These are phyloP conservation scores for Saturnispora diversa DNA, from an alignment of 805 yeast genomes.

Conservation along the genomic window DNA sequence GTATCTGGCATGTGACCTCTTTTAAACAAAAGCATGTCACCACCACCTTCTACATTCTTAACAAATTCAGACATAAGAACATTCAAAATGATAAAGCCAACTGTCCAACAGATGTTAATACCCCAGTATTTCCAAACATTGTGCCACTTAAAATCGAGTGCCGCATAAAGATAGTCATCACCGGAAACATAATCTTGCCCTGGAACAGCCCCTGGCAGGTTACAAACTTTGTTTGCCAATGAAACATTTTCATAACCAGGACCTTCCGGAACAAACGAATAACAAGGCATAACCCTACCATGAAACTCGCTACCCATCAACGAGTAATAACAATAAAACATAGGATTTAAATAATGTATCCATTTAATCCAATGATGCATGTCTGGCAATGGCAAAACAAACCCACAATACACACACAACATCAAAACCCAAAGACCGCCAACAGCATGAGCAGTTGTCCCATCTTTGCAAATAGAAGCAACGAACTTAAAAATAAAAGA, in stretches of 20 bases:
- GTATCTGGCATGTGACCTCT: constrained; percentile 33
- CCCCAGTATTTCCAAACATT: constrained; percentile 44
- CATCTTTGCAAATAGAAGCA: constrained; percentile 44
- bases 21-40: constrained; percentile 35
- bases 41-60: constrained; percentile 27
- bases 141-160: constrained; percentile 31
- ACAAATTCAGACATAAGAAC: constrained; percentile 28
- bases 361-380: constrained; percentile 58
- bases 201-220: constrained; percentile 39
- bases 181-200: constrained; percentile 26
- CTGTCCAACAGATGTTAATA: constrained; percentile 40
- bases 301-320: constrained; percentile 51
- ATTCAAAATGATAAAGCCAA: constrained; percentile 31
- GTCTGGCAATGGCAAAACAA: constrained; percentile 32
- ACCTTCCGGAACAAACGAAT: constrained; percentile 45
- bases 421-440: constrained; percentile 49
- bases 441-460: constrained; percentile 48
- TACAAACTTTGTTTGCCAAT: constrained; percentile 38
- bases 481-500: constrained; percentile 45
- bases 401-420: constrained; percentile 51
- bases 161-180: constrained; percentile 28
- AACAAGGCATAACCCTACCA: constrained; percentile 44
- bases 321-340: constrained; percentile 42
- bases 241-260: constrained; percentile 41
- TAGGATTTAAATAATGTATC: constrained; percentile 42